Evolutionary conservation across 1,139 yeast species (phyloP), one percentile per base, ranked within the genome.

Genomic region (Geotrichum siamense): DNA sequence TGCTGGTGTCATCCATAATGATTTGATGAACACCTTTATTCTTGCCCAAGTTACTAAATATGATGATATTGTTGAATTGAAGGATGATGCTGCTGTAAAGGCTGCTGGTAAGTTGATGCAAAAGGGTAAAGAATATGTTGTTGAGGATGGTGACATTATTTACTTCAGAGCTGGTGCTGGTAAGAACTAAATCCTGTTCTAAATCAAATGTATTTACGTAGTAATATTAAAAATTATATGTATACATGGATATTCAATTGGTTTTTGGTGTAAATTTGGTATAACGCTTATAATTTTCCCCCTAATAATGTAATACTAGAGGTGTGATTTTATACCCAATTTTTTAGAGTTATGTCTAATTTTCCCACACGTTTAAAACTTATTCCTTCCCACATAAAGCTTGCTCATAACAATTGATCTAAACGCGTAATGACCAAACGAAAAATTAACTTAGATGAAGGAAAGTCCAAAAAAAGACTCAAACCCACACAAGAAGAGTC

Each of bases 111-210:
- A 91, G 70, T 77, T 91, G 62, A 68, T 77, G 67, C 84, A 76
- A 63, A 91, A 91, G 79, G 99, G 99, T 75, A 93, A 91, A 69
- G 97, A 89, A 55, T 91, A 93, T 63, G 91, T 78, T 53, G 96
- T 93, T 53, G 89, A 81, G 65, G 86, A 80, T 55, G 86, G 96
- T 65, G 97, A 89, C 65, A 75, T 91, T 59, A 80, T 89, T 57
- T 89, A 82, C 71, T 84, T 89, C 74, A 83, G 94, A 74, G 87
- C 96, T 51, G 96, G 94, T 66, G 95, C 94, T 49, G 96, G 96
- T 71, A 89, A 89, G 75, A 78, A 76, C 62, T 78, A 67, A 57
- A 22, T 23, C 19, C 8, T 30, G 6, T 23, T 16, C 34, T 6
- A n/a, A n/a, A n/a, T n/a, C n/a, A n/a, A n/a, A n/a, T n/a, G n/a